Base-by-base conservation (phyloP, 805 yeast genomes). In the Teunomyces funiuensis region DNA sequence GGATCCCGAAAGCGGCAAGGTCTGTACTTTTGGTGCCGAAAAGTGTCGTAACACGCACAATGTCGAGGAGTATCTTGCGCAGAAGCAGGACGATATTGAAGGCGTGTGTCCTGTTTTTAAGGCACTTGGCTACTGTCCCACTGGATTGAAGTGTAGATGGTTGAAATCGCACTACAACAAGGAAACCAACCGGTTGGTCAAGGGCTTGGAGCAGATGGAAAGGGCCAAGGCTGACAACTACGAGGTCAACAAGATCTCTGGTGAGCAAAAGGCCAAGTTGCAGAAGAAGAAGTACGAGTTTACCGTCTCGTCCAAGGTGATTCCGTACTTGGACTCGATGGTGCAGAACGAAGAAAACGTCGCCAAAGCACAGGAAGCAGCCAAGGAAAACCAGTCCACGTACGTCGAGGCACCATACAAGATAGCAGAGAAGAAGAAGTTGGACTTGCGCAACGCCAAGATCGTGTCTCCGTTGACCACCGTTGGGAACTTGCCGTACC, bases 401-500 rank as follows among this genome's bases (percentile, higher is more conserved):
- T 91, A 81, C 56, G 68, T 79, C 40, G 97, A 91, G 57, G 76
- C 95, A 1, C 83, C 89, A 14, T 80, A 84, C 63, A 80, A 79
- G 53, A 74, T 88, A 0, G 68, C 76, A n/a, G 98, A 93, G 61
- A 93, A 93, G 78, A 86, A 84, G 61, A 74, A 66, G 42, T 58
- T 93, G 36, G 70, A 89, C 56, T 74, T 86, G 39, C 67, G 70
- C 26, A 71, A 79, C 34, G 91, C 91, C 50, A 89, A 89, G 63
- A 88, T 93, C 45, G 83, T 93, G 6, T 88, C 97, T 2, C 99
- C 99, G 1, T 74, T 93, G 47, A 95, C 99, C 25, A 93, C 99
- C 0, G 99, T 93, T 5, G 99, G 99, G 16, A 93, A 93, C 63
- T 73, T 93, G 54, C 99, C 99, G 11, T 93, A 80, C 66, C 83